Conservation (phyloP, 2,329 filamentous ascomycete genomes). For the Botrytis squamosa region DNA sequence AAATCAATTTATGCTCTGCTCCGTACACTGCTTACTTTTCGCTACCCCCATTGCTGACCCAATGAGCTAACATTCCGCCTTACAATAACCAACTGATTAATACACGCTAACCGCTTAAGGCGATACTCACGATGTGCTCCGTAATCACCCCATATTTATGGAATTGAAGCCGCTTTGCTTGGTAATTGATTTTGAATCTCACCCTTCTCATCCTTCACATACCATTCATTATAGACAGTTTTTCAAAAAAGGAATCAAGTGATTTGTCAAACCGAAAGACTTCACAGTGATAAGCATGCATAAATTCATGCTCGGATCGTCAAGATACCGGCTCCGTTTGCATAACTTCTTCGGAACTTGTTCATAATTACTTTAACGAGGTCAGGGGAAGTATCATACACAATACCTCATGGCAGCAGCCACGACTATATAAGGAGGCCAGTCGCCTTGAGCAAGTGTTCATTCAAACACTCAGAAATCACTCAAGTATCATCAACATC, state of each 20-base stretch:
- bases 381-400: neutral
- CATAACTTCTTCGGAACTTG: neutral
- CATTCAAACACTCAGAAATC: neutral
- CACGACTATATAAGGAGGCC: neutral
- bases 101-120: neutral
- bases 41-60: neutral
- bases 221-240: neutral
- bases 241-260: neutral
- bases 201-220: neutral
- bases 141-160: neutral
- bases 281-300: neutral
- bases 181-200: neutral
- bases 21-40: neutral
- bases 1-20: neutral
- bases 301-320: neutral
- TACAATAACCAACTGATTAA: neutral
- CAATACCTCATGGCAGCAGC: neutral
- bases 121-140: neutral
- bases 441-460: neutral
- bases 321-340: neutral
- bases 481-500: neutral
- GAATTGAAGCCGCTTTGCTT: neutral
- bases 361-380: neutral
- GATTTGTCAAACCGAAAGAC: neutral
- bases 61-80: neutral